phyloP scores from a whole-genome alignment of 2,329 filamentous ascomycete genomes.

The Xylariaceae sp. region DNA sequence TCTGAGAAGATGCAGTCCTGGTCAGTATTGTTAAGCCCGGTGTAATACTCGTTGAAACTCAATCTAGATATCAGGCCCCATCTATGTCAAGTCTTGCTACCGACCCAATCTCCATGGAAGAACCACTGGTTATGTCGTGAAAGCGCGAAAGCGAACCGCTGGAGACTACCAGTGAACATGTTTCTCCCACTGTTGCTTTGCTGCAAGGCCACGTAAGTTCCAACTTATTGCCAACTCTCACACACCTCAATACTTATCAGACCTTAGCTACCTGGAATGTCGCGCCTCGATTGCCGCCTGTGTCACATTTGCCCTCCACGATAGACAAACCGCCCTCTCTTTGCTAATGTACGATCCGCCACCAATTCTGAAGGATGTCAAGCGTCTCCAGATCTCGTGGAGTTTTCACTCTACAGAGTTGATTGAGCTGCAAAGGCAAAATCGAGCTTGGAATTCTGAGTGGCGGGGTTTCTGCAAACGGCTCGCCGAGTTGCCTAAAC shows the following conservation, averaged over 20 bases:
- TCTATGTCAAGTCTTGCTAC: background rate
- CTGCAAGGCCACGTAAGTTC: background rate
- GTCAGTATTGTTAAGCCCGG: background rate
- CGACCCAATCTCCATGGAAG: background rate
- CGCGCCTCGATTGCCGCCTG: background rate
- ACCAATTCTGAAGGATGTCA: background rate
- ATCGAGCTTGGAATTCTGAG: background rate
- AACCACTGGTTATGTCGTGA: background rate
- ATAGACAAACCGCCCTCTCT: background rate
- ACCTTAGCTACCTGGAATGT: background rate
- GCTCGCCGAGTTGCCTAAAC: background rate
- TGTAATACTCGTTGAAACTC: no score
- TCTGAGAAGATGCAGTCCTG: background rate
- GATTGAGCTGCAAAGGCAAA: background rate
- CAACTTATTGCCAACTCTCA: background rate
- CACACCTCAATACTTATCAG: background rate
- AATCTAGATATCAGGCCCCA: background rate
- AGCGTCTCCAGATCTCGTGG: background rate
- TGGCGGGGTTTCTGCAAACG: background rate
- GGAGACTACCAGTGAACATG: background rate
- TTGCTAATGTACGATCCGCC: background rate
- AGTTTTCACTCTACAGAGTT: background rate
- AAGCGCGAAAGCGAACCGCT: background rate
- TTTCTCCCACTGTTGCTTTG: background rate
- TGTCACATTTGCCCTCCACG: background rate